phyloP scores from a whole-genome alignment of 2,329 filamentous ascomycete genomes.

The Leptographium galeiforme region DNA sequence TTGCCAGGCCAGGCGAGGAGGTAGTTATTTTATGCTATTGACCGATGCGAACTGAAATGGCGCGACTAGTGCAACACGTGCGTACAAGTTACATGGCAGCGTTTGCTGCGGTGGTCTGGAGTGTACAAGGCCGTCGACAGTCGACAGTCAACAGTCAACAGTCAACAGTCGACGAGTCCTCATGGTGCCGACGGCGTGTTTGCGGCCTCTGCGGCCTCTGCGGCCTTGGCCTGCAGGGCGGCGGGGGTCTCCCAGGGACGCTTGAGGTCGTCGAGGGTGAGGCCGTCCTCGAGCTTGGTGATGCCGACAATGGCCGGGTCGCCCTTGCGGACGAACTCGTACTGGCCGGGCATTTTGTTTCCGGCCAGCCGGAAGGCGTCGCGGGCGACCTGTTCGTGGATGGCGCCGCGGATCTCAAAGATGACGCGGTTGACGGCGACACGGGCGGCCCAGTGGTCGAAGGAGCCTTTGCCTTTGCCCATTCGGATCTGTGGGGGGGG shows the following conservation, averaged over 20 bases:
- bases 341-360: conserved; percentile 83
- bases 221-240: not conserved
- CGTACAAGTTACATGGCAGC: no score
- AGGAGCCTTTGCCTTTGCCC: conserved; percentile 97
- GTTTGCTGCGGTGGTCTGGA: no score
- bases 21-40: not conserved
- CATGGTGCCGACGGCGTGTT: not conserved
- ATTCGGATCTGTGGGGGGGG: conserved; percentile 60
- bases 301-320: conserved; percentile 84
- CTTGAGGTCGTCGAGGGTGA: conserved; percentile 75
- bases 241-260: conserved; percentile 50
- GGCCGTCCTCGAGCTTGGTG: conserved; percentile 69
- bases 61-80: no score
- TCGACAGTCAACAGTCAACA: no score
- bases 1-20: not conserved
- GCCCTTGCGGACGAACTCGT: conserved; percentile 88
- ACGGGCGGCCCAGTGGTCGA: conserved; percentile 90
- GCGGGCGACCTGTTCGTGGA: conserved; percentile 88
- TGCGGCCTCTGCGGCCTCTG: not conserved
- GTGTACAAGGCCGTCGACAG: no score
- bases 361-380: conserved; percentile 91
- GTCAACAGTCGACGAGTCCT: not conserved
- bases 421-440: conserved; percentile 83
- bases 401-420: conserved; percentile 79
- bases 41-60: not conserved